Evolutionary conservation across 83 land plant genomes (phyloP).

Genomic region (Picea abies): DNA sequence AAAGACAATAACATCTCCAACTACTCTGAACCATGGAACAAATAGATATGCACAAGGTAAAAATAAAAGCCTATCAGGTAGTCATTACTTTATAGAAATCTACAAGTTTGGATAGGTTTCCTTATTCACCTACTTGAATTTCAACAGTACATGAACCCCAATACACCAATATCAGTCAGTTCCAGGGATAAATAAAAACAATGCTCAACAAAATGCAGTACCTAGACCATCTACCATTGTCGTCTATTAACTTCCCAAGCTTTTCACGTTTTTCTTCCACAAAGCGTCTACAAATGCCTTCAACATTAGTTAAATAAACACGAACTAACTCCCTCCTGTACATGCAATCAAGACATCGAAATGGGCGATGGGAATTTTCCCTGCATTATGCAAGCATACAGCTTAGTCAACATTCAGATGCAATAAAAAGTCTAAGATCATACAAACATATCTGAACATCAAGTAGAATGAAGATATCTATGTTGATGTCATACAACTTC

Average conservation of each 20-base stretch:
- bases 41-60: background rate
- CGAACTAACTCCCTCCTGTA: slow-evolving; percentile 98
- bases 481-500: too few species aligned
- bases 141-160: too few species aligned
- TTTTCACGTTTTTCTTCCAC: slow-evolving; percentile 89
- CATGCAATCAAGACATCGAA: slow-evolving; percentile 94
- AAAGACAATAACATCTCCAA: background rate
- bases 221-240: slow-evolving; percentile 94
- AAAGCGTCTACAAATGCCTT: slow-evolving; percentile 86
- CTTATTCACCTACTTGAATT: too few species aligned
- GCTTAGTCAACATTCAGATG: too few species aligned
- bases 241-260: slow-evolving; percentile 87
- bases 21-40: background rate
- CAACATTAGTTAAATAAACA: slow-evolving; percentile 94
- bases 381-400: slow-evolving; percentile 32
- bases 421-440: too few species aligned
- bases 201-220: slow-evolving; percentile 17
- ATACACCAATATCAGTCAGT: background rate
- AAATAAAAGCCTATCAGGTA: background rate
- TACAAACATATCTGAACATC: too few species aligned
- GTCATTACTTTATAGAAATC: background rate
- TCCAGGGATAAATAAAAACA: background rate
- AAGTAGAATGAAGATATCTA: too few species aligned
- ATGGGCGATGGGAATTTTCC: slow-evolving; percentile 95
- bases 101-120: too few species aligned